Base-by-base conservation (phyloP, 441 rosid genomes). In the Eutrema salsugineum region DNA sequence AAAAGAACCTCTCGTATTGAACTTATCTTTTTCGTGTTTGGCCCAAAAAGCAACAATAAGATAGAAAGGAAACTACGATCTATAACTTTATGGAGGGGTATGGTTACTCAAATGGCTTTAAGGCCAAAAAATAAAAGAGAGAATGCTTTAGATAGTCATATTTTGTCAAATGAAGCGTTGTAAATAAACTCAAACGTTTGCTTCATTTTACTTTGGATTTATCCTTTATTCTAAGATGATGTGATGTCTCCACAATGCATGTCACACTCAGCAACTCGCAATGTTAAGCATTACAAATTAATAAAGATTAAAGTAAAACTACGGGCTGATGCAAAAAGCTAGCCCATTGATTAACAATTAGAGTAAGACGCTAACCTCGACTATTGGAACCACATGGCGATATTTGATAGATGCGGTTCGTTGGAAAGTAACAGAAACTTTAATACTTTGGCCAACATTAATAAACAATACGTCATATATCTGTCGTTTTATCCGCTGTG, bases 341-440 rank as follows among this genome's bases (percentile, higher is more conserved):
- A 64, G 50, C 71, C 58, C 42, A 16, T 24, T 72, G 66, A 36
- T 56, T 35, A 24, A 24, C 46, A 38, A 43, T 53, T 32, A 58
- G 15, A 20, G 47, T 71, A 36, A 28, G 53, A 56, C 66, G 53
- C 3, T 57, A 56, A 65, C 28, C 11, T 58, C 47, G 3, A 50
- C 53, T 14, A 40, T 15, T 49, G 60, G 72, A 65, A 48, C 77
- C 72, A 73, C 77, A 5, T 73, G 77, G 53, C 66, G 46, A 38
- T 20, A 24, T 39, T 38, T 22, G n/a, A 11, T 17, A 4, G n/a
- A 65, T 24, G 19, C 2, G 38, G 59, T 57, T 57, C 53, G 46
- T 73, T 47, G 44, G 61, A 73, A 66, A 39, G 66, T 40, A 38
- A 32, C 0, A 39, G 60, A 65, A 73, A 66, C 53, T 57, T 73